These are phyloP conservation scores for Crucibulum laeve DNA, from an alignment of 768 basidiomycete genomes.

Conservation along the genomic window DNA sequence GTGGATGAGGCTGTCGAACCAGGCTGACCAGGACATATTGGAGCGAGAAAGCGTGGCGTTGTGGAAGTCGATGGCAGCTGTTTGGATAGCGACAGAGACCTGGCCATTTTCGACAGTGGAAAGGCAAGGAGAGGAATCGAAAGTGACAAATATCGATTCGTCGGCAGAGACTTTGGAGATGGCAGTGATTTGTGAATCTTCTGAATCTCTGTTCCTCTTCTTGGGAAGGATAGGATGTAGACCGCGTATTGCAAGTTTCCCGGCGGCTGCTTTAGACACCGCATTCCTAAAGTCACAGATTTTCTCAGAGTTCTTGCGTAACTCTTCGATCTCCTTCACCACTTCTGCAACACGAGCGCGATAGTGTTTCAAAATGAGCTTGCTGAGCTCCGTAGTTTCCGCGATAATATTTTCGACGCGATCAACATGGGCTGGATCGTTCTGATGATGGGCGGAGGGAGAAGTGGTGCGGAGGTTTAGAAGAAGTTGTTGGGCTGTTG, in stretches of 20 bases:
- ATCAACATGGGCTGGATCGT: constrained; percentile 31
- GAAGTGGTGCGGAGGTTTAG: constrained; percentile 51
- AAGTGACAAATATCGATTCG: constrained; percentile 5
- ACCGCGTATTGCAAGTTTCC: constrained; percentile 33
- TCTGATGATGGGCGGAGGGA: constrained; percentile 31
- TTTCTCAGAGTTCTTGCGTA: constrained; percentile 38
- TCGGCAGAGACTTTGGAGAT: constrained; percentile 24
- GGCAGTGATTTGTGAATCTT: constrained; percentile 58
- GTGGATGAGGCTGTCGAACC: constrained; percentile 32
- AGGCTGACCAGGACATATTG: constrained; percentile 27
- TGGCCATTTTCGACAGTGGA: constrained; percentile 3
- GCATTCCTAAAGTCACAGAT: constrained; percentile 39
- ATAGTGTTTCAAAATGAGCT: constrained; percentile 45
- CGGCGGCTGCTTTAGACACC: constrained; percentile 39
- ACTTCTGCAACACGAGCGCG: constrained; percentile 50
- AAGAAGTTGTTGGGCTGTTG: constrained; percentile 43
- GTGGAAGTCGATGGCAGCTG: constrained; percentile 14
- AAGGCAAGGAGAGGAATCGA: no score
- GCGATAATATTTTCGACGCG: constrained; percentile 41
- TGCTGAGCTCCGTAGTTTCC: constrained; percentile 43
- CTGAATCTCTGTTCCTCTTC: constrained; percentile 53
- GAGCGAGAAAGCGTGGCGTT: constrained; percentile 7
- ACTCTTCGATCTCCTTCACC: constrained; percentile 40
- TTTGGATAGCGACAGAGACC: constrained; percentile 21
- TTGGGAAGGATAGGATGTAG: constrained; percentile 22